A percentile compares a stretch with the other conserved stretches of the same genome.
phyloP scores from a whole-genome alignment of 805 yeast species.

The Yarrowia keelungensis region DNA sequence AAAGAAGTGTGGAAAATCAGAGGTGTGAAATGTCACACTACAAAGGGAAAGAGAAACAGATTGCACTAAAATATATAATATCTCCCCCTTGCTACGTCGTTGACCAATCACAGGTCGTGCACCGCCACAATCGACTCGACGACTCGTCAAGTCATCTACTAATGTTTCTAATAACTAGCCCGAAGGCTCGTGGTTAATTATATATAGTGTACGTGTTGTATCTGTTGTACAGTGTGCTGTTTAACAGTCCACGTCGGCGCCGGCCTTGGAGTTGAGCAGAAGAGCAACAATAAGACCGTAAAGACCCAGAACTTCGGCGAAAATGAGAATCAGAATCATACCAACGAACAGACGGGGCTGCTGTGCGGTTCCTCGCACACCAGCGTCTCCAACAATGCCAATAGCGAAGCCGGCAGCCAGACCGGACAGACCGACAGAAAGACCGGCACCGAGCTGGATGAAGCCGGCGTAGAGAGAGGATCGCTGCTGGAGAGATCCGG shows the following conservation, averaged over 20 bases:
- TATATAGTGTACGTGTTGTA: constrained; percentile 33
- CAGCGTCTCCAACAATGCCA: constrained; percentile 99
- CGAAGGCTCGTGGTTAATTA: constrained; percentile 29
- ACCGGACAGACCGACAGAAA: constrained; percentile 96
- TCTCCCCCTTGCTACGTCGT: no score
- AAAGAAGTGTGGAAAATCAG: no score
- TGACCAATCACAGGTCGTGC: constrained; percentile 4
- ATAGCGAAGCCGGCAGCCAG: constrained; percentile 99
- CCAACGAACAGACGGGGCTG: constrained; percentile 99
- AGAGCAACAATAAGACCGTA: constrained; percentile 98
- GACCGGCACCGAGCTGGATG: constrained; percentile 97
- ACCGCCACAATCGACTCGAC: constrained; percentile 3
- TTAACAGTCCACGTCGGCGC: constrained; percentile 87
- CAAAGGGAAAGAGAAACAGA: no score
- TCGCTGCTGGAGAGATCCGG: constrained; percentile 84
- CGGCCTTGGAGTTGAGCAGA: constrained; percentile 96
- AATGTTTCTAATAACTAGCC: constrained; percentile 19
- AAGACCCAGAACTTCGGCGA: constrained; percentile 98
- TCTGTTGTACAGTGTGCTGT: neutral
- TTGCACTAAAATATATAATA: no score
- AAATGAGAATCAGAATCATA: constrained; percentile 97
- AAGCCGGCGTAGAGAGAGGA: constrained; percentile 97
- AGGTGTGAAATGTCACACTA: no score
- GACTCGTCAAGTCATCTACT: neutral
- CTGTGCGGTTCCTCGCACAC: constrained; percentile 98